These are phyloP conservation scores for Xylaria sp. DNA, from an alignment of 2,329 filamentous ascomycete genomes.

Conservation along the genomic window DNA sequence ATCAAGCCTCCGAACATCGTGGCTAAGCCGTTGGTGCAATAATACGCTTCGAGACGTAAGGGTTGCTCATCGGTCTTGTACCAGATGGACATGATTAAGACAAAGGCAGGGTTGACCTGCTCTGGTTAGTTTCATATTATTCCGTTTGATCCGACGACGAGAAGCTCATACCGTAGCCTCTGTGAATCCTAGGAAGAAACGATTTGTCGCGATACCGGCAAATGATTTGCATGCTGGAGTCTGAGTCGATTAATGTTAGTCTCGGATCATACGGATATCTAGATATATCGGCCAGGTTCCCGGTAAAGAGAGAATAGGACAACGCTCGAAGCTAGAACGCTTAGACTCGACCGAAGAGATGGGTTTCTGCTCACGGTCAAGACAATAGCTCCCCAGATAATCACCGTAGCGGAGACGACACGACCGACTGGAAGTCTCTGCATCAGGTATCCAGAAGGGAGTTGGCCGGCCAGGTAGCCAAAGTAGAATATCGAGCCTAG, in stretches of 20 bases:
- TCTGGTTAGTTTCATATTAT: slow-evolving; percentile 13
- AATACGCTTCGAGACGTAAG: slow-evolving; percentile 65
- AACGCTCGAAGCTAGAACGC: not conserved
- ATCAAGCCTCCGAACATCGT: slow-evolving; percentile 67
- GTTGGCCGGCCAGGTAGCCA: slow-evolving; percentile 59
- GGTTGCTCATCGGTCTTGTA: slow-evolving; percentile 60
- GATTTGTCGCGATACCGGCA: slow-evolving; percentile 64
- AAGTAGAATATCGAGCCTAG: slow-evolving; percentile 63
- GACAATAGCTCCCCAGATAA: slow-evolving; percentile 62
- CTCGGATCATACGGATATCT: not conserved
- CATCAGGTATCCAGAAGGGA: slow-evolving; percentile 59
- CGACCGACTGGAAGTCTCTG: slow-evolving; percentile 61
- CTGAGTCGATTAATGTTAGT: slow-evolving; percentile 29
- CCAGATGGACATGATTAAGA: slow-evolving; percentile 52
- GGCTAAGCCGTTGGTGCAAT: slow-evolving; percentile 57
- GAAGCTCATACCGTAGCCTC: slow-evolving; percentile 59
- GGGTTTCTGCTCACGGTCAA: slow-evolving; percentile 48
- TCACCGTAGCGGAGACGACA: slow-evolving; percentile 57
- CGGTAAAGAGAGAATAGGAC: not conserved
- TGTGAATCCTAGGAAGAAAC: slow-evolving; percentile 66
- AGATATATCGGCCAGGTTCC: not conserved
- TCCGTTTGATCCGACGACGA: not conserved
- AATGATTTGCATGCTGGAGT: slow-evolving; percentile 66
- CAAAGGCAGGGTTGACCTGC: slow-evolving; percentile 61
- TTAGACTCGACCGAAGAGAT: not conserved